Base-by-base conservation (phyloP, 257 asterid genomes). In the Capsicum baccatum region DNA sequence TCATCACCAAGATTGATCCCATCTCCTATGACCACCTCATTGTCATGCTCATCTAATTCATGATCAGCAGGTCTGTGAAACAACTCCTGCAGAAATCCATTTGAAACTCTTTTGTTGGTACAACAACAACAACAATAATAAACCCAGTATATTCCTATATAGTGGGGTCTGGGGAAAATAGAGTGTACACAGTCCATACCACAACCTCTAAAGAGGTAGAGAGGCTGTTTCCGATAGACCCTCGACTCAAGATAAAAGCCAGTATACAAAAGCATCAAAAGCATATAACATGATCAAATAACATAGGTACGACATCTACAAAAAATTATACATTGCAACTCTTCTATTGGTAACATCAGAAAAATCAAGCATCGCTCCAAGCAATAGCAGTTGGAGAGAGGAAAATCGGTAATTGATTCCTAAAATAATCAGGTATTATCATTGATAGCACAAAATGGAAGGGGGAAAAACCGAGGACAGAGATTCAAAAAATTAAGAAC, bases 1-100 rank as follows among this genome's bases (percentile, higher is more conserved):
- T 96, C 98, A 81, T 98, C 99, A 79, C 99, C 99, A 82, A 96
- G 90, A 91, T 86, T 94, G 86, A 96, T 90, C 70, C 98, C 97
- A 84, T 96, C 99, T 67, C 98, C 98, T 50, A 92, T 91, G 87
- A 94, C 90, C 10, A 92, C 89, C 52, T 89, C 95, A 88, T 84
- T 88, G 85, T 92, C 98, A 85, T 85, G 90, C 81, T 93, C 97
- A 90, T 96, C 99, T 84, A 90, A 37, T 86, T 96, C 99, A 83
- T 90, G 95, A 89, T 92, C 93, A 52, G 90, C 87, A 79, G 94
- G 90, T 84, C 81, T 93, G 89, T 89, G 95, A 88, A 96, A 90
- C 91, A 96, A 89, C 80, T 87, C 87, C 88, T 90, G 94, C 84
- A 94, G 89, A 87, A 94, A 93, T 84, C 88, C 97, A 88, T 94